Base-by-base conservation (phyloP, 768 basidiomycete genomes). In the Leccinum arenicola region DNA sequence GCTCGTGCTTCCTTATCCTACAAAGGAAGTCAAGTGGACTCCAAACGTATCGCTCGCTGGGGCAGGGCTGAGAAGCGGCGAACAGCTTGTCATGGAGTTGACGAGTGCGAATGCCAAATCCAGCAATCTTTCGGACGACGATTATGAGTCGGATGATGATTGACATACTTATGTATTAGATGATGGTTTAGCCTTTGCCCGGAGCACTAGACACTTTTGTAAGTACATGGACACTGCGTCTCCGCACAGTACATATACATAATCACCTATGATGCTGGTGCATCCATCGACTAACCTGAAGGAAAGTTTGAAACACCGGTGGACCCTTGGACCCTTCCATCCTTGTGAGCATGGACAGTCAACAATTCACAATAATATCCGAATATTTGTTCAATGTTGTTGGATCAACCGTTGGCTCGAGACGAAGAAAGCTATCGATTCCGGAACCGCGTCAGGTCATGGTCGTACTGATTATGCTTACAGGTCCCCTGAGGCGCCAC, bases 1-100 rank as follows among this genome's bases (percentile, higher is more conserved):
- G 60, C 75, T 95, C 29, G 76, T 76, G 38, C 80, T 81, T 2
- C 80, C 89, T 10, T 95, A 91, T 66, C 93, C 93, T 4, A 76
- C 88, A 54, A 75, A 74, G 47, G 84, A 84, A 70, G 80, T 90
- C 55, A 76, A 76, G 12, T 91, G 86, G 80, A 57, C 63, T 47
- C 38, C 70, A 0, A 72, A 69, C 25, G 60, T 66, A 29, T 29
- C 27, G 27, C 27, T 29, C 27, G 27, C 27, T 7, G 78, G 79
- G 2, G 78, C 79, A 14, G 77, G 72, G 15, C 70, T 90, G 52
- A 80, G 76, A 61, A 84, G 82, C 17, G 78, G 78, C 4, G 87
- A 87, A 33, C 87, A 88, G 63, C 75, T 92, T 21, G 84, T 88
- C 4, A 81, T 89, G 50, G 85, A 89, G 67, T 62, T 80, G 60